Evolutionary conservation across 768 basidiomycete genomes (phyloP), one percentile per base, ranked within the genome.

Genomic region (Dictyophora rubrovolvata): DNA sequence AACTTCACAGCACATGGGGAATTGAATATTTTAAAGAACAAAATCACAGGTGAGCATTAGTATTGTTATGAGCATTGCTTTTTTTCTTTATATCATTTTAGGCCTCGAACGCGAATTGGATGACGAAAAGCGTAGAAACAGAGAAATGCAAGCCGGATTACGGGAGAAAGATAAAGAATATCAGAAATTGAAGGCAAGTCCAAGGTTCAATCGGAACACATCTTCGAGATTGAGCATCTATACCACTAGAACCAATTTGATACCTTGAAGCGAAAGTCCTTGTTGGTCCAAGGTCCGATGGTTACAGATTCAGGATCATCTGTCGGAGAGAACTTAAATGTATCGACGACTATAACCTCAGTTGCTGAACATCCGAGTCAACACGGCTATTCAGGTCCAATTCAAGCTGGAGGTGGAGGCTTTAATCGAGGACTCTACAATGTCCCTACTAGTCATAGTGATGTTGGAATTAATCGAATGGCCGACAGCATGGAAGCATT

Each of bases 161-260:
- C 79, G 83, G 64, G 89, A 91, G 65, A 78, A 84, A 64, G 90
- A 92, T 62, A 90, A 86, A 65, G 91, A 92, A 65, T 93, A 92
- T 66, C 86, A 87, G 58, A 91, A 89, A 67, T 79, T 93, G 46
- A 93, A 92, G 77, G 90, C 82, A 20, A 10, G 69, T 57, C 11
- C 10, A 21, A 20, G 16, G 34, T 28, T 33, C 54, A 28, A 56
- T 34, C 11, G 7, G 37, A 1, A 18, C n/a, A 42, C 20, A 22
- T 46, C 36, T 36, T 46, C 55, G 17, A 50, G 23, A 49, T 55
- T 28, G 55, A 54, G 9, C 54, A 48, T 37, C 51, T 28, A 33
- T 7, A 10, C 36, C 37, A 17, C 9, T 59, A 91, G 89, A 73
- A 73, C 47, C 87, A 89, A 64, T 80, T 86, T 61, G 90, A 93